phyloP scores from a whole-genome alignment of 2,329 filamentous ascomycete species.

The Paraphaeosphaeria sporulosa region DNA sequence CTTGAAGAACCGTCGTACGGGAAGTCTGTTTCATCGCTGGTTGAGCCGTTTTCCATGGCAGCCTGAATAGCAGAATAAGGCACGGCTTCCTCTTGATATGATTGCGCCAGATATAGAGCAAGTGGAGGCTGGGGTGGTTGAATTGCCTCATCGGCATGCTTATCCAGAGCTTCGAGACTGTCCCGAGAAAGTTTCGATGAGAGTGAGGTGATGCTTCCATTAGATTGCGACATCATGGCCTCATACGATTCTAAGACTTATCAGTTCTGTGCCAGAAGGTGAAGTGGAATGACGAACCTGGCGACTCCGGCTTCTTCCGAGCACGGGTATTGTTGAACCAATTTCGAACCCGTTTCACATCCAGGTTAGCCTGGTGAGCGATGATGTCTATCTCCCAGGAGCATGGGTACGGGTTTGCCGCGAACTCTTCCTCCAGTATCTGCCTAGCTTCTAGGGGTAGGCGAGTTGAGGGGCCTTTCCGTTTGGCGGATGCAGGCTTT shows the following conservation, averaged over 20 bases:
- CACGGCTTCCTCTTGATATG: conserved; percentile 44
- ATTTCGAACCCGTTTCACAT: conserved; percentile 44
- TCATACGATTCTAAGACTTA: conserved; percentile 18
- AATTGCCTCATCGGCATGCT: conserved; percentile 25
- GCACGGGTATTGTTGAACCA: conserved; percentile 48
- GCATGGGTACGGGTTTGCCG: conserved; percentile 45
- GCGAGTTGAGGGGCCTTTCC: conserved; percentile 40
- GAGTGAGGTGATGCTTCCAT: conserved; percentile 21
- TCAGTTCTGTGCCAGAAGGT: background rate
- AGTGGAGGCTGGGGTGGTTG: conserved; percentile 41
- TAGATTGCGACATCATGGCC: conserved; percentile 6
- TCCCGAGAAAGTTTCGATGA: conserved; percentile 37
- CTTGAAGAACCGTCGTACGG: conserved; percentile 35
- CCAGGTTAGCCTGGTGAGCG: conserved; percentile 46
- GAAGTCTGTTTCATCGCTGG: conserved; percentile 30
- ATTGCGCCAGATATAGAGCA: conserved; percentile 44
- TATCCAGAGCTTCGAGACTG: conserved; percentile 40
- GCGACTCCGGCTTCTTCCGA: conserved; percentile 33
- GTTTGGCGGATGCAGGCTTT: conserved; percentile 44
- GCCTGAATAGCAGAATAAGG: conserved; percentile 38
- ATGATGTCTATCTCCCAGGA: conserved; percentile 48
- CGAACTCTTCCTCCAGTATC: conserved; percentile 46
- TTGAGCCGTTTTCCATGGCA: conserved; percentile 35
- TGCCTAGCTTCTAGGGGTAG: conserved; percentile 42
- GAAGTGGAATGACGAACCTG: conserved; percentile 25